Conservation (phyloP, 2,329 filamentous ascomycete genomes). For the Aspergillus quadricinctus region DNA sequence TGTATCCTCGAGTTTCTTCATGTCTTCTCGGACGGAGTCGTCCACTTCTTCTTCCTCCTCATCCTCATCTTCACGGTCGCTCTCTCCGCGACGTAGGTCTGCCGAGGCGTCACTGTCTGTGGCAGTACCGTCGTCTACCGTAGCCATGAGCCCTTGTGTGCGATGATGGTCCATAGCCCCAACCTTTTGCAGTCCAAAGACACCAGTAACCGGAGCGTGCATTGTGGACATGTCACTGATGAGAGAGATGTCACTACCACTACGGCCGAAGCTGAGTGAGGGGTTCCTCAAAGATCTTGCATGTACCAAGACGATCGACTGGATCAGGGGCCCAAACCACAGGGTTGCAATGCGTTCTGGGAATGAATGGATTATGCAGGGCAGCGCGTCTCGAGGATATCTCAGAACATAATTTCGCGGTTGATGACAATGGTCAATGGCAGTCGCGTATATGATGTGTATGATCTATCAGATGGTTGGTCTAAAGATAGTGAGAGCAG, state of each 20-base stretch:
- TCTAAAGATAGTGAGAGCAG: slow-evolving; percentile 4
- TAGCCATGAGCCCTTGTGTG: slow-evolving; percentile 12
- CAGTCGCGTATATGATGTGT: background rate
- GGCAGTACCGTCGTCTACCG: slow-evolving; percentile 9
- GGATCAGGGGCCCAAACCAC: background rate
- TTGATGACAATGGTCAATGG: background rate
- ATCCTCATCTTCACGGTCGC: slow-evolving; percentile 26
- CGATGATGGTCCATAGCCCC: slow-evolving; percentile 11
- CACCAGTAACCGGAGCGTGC: slow-evolving; percentile 18
- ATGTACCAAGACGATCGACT: background rate
- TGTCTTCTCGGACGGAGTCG: slow-evolving; percentile 69
- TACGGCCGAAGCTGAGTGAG: background rate
- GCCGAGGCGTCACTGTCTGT: slow-evolving; percentile 14
- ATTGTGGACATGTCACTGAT: slow-evolving; percentile 23
- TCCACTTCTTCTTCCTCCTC: slow-evolving; percentile 38
- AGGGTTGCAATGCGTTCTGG: no score
- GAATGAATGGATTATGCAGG: background rate
- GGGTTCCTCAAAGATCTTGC: background rate
- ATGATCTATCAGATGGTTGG: background rate
- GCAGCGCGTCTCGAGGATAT: background rate
- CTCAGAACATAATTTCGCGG: background rate
- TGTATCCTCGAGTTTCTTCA: slow-evolving; percentile 73
- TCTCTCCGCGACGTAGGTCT: slow-evolving; percentile 12
- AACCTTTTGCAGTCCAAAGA: slow-evolving; percentile 22
- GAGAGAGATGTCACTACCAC: background rate